Evolutionary conservation across 2,329 filamentous ascomycete genomes (phyloP), one percentile per base, ranked within the genome.

Genomic region (Laburnicola sp.): DNA sequence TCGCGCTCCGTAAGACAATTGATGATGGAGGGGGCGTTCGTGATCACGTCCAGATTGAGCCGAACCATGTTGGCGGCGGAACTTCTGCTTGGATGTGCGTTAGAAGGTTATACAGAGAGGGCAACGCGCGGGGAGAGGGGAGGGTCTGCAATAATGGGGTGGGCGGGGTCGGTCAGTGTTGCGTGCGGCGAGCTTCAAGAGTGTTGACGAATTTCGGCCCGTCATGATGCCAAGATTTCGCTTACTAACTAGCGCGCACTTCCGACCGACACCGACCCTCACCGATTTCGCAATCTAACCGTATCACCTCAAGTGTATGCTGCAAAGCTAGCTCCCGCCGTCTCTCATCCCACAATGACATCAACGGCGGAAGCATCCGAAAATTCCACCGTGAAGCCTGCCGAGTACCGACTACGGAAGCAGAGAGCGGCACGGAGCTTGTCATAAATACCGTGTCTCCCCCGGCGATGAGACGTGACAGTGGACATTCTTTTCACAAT

Each of bases 1-100:
- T 99, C 94, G 76, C 94, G 91, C 83, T 99, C 94, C 80, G 94
- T 96, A 76, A 99, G 84, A 74, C 93, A 92, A 78, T 97, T 99
- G 78, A 97, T 88, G 82, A 97, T 99, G 75, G 93, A 97, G 64
- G 96, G 88, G 72, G 94, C 96, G 76, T 85, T 86, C 76, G 91
- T 85, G 78, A 99, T 95, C 70, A 97, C 86, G 76, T 97, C 94
- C 64, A 90, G 87, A 58, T 93, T 97, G 78, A 99, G 86, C 82
- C 93, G n/a, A n/a, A n/a, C 87, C 94, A 99, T 97, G 41, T 59
- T 78, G 71, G 66, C 64, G 54, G 47, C 53, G 30, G 48, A 8
- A 10, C 3, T n/a, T 45, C 22, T 9, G 21, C 26, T 26, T 23
- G n/a, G 6, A 10, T 23, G 22, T 8, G 10, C 11, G 22, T 4